phyloP scores from a whole-genome alignment of 805 yeast species.

The Starmerella etchellsii region DNA sequence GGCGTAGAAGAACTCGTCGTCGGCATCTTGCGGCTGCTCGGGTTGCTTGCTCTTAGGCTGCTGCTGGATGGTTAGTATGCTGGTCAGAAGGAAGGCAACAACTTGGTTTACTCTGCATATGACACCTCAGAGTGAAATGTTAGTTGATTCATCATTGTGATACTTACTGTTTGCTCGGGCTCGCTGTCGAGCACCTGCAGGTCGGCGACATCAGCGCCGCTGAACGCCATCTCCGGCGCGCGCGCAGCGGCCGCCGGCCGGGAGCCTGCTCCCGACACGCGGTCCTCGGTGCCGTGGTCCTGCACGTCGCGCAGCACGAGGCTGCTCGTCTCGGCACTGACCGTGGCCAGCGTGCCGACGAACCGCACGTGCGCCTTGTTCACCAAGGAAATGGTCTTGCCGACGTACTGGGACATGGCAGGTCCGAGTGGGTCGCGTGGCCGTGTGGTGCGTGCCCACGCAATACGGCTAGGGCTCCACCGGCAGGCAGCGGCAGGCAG shows the following conservation, averaged over 20 bases:
- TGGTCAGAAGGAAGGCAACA: constrained; percentile 38
- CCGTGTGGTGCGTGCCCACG: no score
- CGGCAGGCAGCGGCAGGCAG: no score
- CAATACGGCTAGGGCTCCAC: no score
- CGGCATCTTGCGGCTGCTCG: constrained; percentile 21
- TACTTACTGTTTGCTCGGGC: constrained; percentile 19
- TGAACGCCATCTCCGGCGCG: constrained; percentile 38
- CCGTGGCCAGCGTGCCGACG: constrained; percentile 75
- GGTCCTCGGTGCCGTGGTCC: constrained; percentile 85
- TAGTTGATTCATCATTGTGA: constrained; percentile 20
- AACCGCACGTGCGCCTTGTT: constrained; percentile 72
- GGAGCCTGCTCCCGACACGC: constrained; percentile 54
- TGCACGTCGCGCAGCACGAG: constrained; percentile 71
- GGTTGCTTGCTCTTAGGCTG: constrained; percentile 7
- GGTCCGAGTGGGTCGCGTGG: no score
- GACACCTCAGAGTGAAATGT: constrained; percentile 19
- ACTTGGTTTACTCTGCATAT: constrained; percentile 20
- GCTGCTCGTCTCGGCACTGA: constrained; percentile 82
- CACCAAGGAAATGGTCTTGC: constrained; percentile 72
- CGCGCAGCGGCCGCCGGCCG: constrained; percentile 36
- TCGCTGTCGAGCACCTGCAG: constrained; percentile 65
- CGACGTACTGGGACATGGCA: constrained; percentile 80
- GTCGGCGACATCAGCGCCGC: constrained; percentile 87
- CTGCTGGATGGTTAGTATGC: constrained; percentile 17
- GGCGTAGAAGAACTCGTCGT: constrained; percentile 18